Conservation (phyloP, 2,329 filamentous ascomycete genomes). For the Fonsecaea erecta region DNA sequence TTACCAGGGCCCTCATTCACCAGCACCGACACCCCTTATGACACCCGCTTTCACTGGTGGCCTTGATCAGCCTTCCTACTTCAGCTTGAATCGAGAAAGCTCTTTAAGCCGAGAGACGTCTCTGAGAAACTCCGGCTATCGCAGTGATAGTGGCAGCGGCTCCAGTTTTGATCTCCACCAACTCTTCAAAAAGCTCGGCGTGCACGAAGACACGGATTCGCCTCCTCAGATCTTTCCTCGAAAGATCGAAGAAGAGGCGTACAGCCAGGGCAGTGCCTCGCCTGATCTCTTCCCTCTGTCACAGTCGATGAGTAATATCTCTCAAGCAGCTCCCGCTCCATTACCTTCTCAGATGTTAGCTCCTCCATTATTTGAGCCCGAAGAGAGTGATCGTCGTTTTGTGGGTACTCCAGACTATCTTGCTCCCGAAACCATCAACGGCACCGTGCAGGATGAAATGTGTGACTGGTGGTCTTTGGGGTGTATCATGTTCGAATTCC, state of each 20-base stretch:
- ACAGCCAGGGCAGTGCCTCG: slow-evolving; percentile 72
- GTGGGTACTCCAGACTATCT: slow-evolving; percentile 97
- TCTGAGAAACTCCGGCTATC: slow-evolving; percentile 74
- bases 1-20: slow-evolving; percentile 75
- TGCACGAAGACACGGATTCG: slow-evolving; percentile 64
- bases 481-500: slow-evolving; percentile 94
- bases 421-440: slow-evolving; percentile 94
- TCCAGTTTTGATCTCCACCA: slow-evolving; percentile 77
- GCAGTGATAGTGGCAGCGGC: slow-evolving; percentile 83
- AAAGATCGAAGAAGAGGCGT: slow-evolving; percentile 74
- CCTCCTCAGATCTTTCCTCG: slow-evolving; percentile 46
- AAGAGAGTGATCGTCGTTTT: slow-evolving; percentile 89
- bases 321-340: slow-evolving; percentile 39
- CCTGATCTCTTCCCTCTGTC: slow-evolving; percentile 76
- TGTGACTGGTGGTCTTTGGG: slow-evolving; percentile 99
- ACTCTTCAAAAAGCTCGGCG: slow-evolving; percentile 79
- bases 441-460: slow-evolving; percentile 92
- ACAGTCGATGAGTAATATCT: slow-evolving; percentile 58
- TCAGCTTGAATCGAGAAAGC: slow-evolving; percentile 71
- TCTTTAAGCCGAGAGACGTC: slow-evolving; percentile 65
- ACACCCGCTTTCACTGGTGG: slow-evolving; percentile 73
- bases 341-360: slow-evolving; percentile 77
- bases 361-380: slow-evolving; percentile 89
- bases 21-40: slow-evolving; percentile 82
- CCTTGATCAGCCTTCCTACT: slow-evolving; percentile 88